Percentiles rank a stretch among this genome's conserved stretches.
phyloP scores from a whole-genome alignment of 164 flowering plant genomes.

The Magnolia changhungtana region DNA sequence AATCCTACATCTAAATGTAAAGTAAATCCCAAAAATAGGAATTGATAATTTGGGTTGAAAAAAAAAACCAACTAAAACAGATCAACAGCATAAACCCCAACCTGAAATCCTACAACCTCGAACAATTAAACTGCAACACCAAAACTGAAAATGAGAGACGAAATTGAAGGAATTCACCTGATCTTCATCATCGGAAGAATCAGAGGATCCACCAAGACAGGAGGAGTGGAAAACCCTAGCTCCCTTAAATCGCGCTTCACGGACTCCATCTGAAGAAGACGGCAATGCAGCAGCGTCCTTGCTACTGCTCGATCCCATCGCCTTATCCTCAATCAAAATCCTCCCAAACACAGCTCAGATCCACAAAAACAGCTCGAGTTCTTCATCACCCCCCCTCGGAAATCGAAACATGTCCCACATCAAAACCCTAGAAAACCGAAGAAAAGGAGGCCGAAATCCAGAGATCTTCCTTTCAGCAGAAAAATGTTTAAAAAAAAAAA shows the following conservation, averaged over 20 bases:
- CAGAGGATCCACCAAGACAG: conserved; percentile 47
- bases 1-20: no score
- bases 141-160: conserved; percentile 2
- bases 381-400: neutral
- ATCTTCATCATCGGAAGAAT: conserved; percentile 34
- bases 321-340: neutral
- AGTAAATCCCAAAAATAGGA: no score
- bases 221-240: conserved; percentile 43
- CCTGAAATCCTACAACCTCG: neutral
- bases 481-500: no score
- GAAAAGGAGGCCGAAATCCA: neutral
- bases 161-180: conserved; percentile 22
- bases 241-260: conserved; percentile 19
- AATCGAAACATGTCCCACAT: neutral
- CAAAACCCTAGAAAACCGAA: neutral
- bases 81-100: no score
- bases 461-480: neutral
- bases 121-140: neutral
- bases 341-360: neutral
- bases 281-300: conserved; percentile 8
- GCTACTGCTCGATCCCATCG: conserved; percentile 14
- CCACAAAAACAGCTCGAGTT: neutral
- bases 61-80: no score
- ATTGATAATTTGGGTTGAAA: no score
- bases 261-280: conserved; percentile 16